Conservation (phyloP, 805 yeast genomes). For the Lipomyces orientalis region DNA sequence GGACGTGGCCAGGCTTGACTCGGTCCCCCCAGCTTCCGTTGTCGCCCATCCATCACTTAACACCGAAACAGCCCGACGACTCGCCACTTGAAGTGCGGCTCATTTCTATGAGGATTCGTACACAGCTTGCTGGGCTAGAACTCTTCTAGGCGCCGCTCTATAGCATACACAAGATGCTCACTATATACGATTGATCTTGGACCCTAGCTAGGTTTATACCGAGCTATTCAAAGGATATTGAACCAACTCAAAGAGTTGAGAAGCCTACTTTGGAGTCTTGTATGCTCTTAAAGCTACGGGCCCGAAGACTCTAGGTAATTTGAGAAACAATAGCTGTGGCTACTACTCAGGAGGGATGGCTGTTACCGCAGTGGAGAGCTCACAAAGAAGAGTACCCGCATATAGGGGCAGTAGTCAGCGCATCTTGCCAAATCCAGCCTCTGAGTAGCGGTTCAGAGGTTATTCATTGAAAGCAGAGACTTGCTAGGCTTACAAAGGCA, state of each 20-base stretch:
- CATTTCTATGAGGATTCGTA: too few species aligned
- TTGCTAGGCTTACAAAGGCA: background rate
- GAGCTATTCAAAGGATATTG: too few species aligned
- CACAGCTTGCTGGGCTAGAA: too few species aligned
- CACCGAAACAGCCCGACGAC: too few species aligned
- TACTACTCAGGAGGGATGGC: slow-evolving; percentile 3
- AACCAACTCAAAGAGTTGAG: background rate
- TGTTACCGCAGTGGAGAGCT: background rate
- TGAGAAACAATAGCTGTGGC: slow-evolving; percentile 2
- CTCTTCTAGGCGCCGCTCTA: too few species aligned
- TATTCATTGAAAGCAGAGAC: background rate
- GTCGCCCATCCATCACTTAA: too few species aligned
- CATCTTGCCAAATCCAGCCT: background rate
- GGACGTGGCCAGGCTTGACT: too few species aligned
- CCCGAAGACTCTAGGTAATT: background rate
- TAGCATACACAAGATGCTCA: too few species aligned
- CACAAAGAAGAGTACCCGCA: background rate
- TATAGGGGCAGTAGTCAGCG: background rate
- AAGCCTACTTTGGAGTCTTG: background rate
- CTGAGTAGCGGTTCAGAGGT: background rate
- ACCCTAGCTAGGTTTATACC: too few species aligned
- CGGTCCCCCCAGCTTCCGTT: too few species aligned
- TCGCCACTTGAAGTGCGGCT: too few species aligned
- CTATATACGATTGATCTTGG: too few species aligned
- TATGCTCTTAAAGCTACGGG: background rate